These are phyloP conservation scores for Phlyctochytrium planicorne DNA, from an alignment of 192 early-diverging fungal species.

Conservation along the genomic window DNA sequence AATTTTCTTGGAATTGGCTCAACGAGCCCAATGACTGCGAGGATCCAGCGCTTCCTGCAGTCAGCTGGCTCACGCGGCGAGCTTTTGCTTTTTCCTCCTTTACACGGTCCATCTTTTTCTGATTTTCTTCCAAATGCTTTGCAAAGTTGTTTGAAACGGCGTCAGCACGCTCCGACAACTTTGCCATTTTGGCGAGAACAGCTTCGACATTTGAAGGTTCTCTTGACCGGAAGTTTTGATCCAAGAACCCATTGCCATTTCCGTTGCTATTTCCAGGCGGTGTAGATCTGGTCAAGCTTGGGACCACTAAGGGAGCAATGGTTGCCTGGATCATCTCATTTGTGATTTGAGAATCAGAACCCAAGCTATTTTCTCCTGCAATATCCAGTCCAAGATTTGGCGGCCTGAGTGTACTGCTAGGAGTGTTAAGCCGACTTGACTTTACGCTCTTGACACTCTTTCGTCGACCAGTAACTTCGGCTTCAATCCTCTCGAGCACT, in stretches of 20 bases:
- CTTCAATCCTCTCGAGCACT: slow-evolving; percentile 2
- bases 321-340: not conserved
- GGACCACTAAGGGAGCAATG: not conserved
- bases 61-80: not conserved
- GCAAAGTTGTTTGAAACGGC: not conserved
- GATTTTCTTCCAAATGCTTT: not conserved
- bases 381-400: no score
- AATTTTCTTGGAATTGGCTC: not conserved
- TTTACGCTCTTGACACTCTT: not conserved
- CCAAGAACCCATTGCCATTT: not conserved
- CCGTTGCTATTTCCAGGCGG: no score
- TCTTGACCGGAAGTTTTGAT: not conserved
- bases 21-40: not conserved
- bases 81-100: slow-evolving; percentile 1
- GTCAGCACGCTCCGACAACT: not conserved
- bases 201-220: slow-evolving; percentile 2
- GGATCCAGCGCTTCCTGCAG: not conserved
- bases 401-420: no score
- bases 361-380: not conserved
- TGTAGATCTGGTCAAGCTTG: no score
- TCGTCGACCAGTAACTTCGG: not conserved
- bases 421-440: not conserved
- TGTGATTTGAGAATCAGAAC: not conserved
- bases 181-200: not conserved
- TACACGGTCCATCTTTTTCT: not conserved